phyloP scores from a whole-genome alignment of 148 eudicot genomes.

The Drosera capensis region DNA sequence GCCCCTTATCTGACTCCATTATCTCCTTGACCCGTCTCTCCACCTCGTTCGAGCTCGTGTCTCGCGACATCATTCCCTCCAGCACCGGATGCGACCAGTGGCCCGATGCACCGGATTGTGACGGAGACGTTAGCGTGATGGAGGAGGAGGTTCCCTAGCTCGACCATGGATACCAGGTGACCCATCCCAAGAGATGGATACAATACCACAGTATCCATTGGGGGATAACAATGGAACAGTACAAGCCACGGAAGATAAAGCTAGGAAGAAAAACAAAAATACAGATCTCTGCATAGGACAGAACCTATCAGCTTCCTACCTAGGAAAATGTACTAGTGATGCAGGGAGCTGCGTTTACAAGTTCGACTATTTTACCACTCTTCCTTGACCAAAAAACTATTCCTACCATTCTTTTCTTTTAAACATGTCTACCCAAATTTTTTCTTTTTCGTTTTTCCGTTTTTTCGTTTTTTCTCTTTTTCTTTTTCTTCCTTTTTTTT shows the following conservation, averaged over 20 bases:
- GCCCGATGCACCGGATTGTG: background rate
- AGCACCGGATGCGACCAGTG: background rate
- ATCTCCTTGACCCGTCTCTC: slow-evolving; percentile 28
- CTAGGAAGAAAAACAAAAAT: background rate
- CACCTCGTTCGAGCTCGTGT: slow-evolving; percentile 9
- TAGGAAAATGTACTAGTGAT: too few species aligned
- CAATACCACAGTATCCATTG: background rate
- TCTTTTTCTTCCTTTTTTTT: too few species aligned
- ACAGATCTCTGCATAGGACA: too few species aligned
- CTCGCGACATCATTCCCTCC: background rate
- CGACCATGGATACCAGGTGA: background rate
- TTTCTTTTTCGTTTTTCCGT: too few species aligned
- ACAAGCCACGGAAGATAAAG: background rate
- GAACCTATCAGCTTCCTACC: too few species aligned
- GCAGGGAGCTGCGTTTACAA: too few species aligned
- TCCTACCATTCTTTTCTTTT: too few species aligned
- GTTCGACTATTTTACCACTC: too few species aligned
- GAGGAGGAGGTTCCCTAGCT: slow-evolving; percentile 1
- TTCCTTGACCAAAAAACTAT: too few species aligned
- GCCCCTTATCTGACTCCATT: slow-evolving; percentile 8
- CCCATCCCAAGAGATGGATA: slow-evolving; percentile 1
- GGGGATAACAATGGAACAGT: background rate
- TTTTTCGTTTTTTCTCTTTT: too few species aligned
- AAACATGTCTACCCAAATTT: too few species aligned
- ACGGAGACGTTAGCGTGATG: background rate